Conservation (phyloP, 352 stramenopile species). For the Globisporangium nunn region DNA sequence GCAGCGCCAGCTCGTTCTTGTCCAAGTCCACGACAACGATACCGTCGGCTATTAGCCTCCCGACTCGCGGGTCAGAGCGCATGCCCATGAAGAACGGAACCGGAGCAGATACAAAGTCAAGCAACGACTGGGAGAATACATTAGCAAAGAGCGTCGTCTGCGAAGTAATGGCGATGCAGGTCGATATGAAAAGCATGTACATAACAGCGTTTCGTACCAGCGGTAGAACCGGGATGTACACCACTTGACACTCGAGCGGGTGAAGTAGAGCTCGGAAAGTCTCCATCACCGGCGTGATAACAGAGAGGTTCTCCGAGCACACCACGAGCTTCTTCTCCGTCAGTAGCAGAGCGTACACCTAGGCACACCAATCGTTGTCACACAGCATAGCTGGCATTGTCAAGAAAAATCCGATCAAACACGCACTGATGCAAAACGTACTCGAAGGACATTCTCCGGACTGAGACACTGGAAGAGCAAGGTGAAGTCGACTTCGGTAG, state of each 20-base stretch:
- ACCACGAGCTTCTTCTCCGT: constrained; percentile 71
- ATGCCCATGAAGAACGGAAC: constrained; percentile 80
- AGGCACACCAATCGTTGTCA: not conserved
- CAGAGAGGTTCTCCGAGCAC: constrained; percentile 38
- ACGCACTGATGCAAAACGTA: constrained; percentile 6
- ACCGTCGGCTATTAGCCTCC: constrained; percentile 39
- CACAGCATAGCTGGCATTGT: not conserved
- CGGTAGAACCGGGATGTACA: constrained; percentile 70
- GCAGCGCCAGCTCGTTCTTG: constrained; percentile 46
- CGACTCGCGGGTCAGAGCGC: constrained; percentile 28
- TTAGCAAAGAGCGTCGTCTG: too few species aligned
- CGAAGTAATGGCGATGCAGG: too few species aligned
- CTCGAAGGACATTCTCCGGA: constrained; percentile 59
- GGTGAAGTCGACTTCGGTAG: constrained; percentile 60
- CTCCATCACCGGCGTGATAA: constrained; percentile 58
- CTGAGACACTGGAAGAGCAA: constrained; percentile 65
- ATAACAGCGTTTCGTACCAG: constrained; percentile 20
- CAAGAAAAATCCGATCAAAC: too few species aligned
- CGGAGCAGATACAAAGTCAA: constrained; percentile 66
- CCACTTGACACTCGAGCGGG: constrained; percentile 64
- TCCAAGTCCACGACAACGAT: constrained; percentile 68
- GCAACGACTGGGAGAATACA: constrained; percentile 26
- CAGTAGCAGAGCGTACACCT: constrained; percentile 49
- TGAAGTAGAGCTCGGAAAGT: constrained; percentile 53
- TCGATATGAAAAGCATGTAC: too few species aligned